phyloP scores from a whole-genome alignment of 805 yeast species.

The Tetrapisispora nanseiensis region DNA sequence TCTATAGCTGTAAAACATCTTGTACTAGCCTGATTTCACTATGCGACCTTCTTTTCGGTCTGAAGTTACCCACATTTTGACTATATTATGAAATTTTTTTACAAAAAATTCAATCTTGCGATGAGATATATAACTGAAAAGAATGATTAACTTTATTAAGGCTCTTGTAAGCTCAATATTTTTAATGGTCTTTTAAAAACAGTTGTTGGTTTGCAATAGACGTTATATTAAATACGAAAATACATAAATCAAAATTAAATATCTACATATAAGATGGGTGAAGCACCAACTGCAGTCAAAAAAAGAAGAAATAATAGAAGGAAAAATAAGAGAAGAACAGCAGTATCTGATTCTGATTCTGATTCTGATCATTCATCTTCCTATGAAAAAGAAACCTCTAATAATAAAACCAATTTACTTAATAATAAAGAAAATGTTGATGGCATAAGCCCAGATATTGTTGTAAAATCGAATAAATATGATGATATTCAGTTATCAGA shows the following conservation, averaged over 20 bases:
- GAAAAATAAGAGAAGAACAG: slow-evolving; percentile 76
- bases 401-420: slow-evolving; percentile 4
- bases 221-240: neutral
- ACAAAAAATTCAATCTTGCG: neutral
- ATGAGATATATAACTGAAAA: slow-evolving; percentile 15
- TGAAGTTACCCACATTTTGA: neutral
- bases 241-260: too few relatives aligned
- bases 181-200: neutral
- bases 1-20: too few relatives aligned
- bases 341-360: slow-evolving; percentile 45
- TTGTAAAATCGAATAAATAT: neutral
- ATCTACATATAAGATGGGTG: neutral
- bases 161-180: too few relatives aligned
- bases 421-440: neutral
- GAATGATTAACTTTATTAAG: too few relatives aligned
- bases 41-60: too few relatives aligned
- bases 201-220: too few relatives aligned
- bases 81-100: neutral
- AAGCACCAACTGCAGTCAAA: slow-evolving; percentile 6
- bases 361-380: slow-evolving; percentile 37
- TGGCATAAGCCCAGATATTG: neutral
- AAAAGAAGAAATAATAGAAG: slow-evolving; percentile 37
- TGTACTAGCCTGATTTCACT: too few relatives aligned
- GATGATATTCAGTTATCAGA: slow-evolving; percentile 28
- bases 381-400: slow-evolving; percentile 23